Conservation (phyloP, 192 early-diverging fungal species). For the Pilaira anomala region DNA sequence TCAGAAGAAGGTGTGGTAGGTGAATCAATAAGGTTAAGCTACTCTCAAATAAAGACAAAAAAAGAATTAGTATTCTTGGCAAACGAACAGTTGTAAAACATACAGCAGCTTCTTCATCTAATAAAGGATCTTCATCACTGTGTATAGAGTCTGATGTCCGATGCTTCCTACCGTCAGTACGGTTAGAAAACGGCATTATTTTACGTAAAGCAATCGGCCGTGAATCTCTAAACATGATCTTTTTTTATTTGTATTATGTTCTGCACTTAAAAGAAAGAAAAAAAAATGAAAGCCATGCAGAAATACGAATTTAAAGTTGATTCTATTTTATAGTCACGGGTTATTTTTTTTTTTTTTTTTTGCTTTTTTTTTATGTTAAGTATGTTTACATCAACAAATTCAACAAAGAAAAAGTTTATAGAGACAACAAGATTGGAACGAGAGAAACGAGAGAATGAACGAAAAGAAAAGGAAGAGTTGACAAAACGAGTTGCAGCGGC, state of each 20-base stretch:
- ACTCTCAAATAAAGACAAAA: not conserved
- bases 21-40: not conserved
- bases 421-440: slow-evolving; percentile 23
- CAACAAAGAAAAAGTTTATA: slow-evolving; percentile 22
- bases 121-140: slow-evolving; percentile 15
- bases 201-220: slow-evolving; percentile 14
- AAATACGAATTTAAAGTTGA: not conserved
- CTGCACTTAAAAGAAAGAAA: not conserved
- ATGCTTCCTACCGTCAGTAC: not conserved
- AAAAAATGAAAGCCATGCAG: not conserved
- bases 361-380: not conserved
- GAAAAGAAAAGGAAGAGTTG: slow-evolving; percentile 1
- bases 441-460: slow-evolving; percentile 23
- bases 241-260: not conserved
- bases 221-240: slow-evolving; percentile 9
- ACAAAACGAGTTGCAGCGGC: slow-evolving; percentile 10
- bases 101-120: slow-evolving; percentile 16
- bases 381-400: slow-evolving; percentile 25
- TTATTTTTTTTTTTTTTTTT: not conserved
- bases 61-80: not conserved
- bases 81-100: too few species aligned
- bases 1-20: not conserved
- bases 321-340: too few species aligned
- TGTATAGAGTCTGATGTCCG: slow-evolving; percentile 14
- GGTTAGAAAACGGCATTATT: slow-evolving; percentile 12